Conservation (phyloP, 208 protist genomes). For the Acanthamoeba castellanii region DNA sequence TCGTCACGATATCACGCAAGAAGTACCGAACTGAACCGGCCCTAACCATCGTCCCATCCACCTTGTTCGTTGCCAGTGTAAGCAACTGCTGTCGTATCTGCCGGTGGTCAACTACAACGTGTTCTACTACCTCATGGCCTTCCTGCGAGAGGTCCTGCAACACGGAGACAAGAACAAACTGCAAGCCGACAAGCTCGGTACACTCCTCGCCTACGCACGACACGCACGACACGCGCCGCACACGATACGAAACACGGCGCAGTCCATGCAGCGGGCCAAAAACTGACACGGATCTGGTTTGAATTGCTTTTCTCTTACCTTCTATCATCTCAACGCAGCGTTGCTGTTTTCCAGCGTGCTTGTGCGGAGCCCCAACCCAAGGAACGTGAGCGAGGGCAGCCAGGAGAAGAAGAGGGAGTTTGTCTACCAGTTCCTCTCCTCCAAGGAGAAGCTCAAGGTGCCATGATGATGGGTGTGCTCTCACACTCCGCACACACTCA, state of each 20-base stretch:
- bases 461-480: slow-evolving; percentile 56
- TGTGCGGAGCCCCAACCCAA: slow-evolving; percentile 2
- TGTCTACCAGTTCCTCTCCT: slow-evolving; percentile 50
- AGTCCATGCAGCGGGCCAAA: background rate
- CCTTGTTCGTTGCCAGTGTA: slow-evolving; percentile 65
- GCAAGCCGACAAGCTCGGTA: slow-evolving; percentile 73
- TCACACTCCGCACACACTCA: no score
- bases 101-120: slow-evolving; percentile 85
- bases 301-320: no score
- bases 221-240: background rate
- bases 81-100: slow-evolving; percentile 81
- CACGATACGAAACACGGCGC: background rate
- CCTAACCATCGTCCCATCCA: no score
- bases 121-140: slow-evolving; percentile 88
- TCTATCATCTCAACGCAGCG: no score
- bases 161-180: slow-evolving; percentile 65
- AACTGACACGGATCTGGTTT: background rate
- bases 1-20: background rate
- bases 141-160: slow-evolving; percentile 83
- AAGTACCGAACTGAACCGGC: no score
- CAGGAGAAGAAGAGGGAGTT: slow-evolving; percentile 60
- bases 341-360: slow-evolving; percentile 67
- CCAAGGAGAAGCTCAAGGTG: slow-evolving; percentile 58
- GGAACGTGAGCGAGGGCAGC: slow-evolving; percentile 17
- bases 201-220: background rate